Evolutionary conservation across 805 yeast genomes (phyloP).

Genomic region (Suhomyces xylopsoci): DNA sequence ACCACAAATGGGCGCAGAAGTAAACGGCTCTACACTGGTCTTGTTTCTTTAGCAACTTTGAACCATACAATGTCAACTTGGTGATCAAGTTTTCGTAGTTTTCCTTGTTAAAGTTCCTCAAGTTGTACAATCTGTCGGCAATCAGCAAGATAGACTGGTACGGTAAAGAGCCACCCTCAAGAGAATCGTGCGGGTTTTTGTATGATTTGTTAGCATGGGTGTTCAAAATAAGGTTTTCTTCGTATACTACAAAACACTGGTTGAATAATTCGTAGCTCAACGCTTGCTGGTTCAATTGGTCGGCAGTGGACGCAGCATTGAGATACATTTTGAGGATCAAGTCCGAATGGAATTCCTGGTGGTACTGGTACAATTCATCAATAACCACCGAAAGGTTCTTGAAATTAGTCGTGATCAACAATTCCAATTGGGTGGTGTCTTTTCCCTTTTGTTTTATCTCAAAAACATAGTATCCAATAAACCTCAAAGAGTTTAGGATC

Average conservation of each 20-base stretch:
- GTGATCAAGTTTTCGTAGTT: constrained; percentile 81
- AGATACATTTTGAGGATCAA: constrained; percentile 52
- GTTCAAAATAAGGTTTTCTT: constrained; percentile 45
- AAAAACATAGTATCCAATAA: constrained; percentile 29
- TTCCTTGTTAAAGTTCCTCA: constrained; percentile 51
- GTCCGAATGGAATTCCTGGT: constrained; percentile 30
- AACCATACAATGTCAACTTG: constrained; percentile 81
- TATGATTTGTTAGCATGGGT: constrained; percentile 4
- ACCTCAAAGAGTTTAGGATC: constrained; percentile 58
- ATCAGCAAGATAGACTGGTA: constrained; percentile 48
- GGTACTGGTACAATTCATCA: constrained; percentile 56
- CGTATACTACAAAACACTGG: constrained; percentile 83
- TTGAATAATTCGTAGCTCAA: constrained; percentile 85
- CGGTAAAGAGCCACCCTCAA: constrained; percentile 47
- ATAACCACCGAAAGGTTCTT: constrained; percentile 69
- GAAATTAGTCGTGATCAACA: constrained; percentile 52
- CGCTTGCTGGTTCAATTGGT: constrained; percentile 67
- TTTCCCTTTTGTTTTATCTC: constrained; percentile 29
- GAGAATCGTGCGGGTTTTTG: constrained; percentile 35
- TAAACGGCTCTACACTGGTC: constrained; percentile 94
- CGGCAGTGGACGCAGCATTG: constrained; percentile 72
- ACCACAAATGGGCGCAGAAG: constrained; percentile 88
- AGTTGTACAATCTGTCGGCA: constrained; percentile 42
- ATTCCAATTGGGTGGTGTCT: constrained; percentile 19
- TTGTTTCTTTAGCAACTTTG: constrained; percentile 83